These are phyloP conservation scores for Fomes fomentarius DNA, from an alignment of 1,284 basidiomycete species.

Conservation along the genomic window DNA sequence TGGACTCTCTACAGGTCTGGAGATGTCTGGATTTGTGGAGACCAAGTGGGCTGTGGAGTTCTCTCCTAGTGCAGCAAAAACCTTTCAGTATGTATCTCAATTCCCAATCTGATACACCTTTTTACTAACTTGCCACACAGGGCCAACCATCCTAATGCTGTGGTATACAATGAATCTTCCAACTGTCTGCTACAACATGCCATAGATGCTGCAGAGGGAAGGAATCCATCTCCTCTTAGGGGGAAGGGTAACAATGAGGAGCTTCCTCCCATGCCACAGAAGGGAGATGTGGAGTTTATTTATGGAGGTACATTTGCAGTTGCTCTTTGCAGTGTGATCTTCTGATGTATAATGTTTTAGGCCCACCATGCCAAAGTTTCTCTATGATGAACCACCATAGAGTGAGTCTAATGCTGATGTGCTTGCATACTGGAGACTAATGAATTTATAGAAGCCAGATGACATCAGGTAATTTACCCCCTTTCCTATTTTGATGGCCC, in stretches of 20 bases:
- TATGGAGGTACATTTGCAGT: constrained; percentile 57
- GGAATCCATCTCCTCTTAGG: constrained; percentile 39
- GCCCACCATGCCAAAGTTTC: constrained; percentile 74
- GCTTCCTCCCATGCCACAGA: constrained; percentile 54
- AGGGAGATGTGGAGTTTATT: constrained; percentile 68
- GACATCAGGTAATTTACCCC: constrained; percentile 51
- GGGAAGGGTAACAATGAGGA: constrained; percentile 36
- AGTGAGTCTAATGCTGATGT: constrained; percentile 44
- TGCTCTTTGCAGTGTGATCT: neutral
- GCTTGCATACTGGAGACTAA: neutral
- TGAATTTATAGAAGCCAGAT: constrained; percentile 48
- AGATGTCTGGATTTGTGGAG: constrained; percentile 58
- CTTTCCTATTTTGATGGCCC: neutral
- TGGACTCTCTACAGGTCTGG: constrained; percentile 67
- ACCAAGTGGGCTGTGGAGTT: constrained; percentile 71
- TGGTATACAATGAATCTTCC: constrained; percentile 66
- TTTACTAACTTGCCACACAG: constrained; percentile 36
- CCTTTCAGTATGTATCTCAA: constrained; percentile 61
- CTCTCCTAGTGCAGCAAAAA: constrained; percentile 60
- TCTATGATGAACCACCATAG: constrained; percentile 61
- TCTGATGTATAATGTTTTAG: constrained; percentile 35
- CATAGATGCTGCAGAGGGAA: constrained; percentile 47
- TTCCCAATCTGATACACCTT: neutral
- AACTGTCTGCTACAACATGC: constrained; percentile 62
- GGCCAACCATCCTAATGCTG: constrained; percentile 56